Conservation (phyloP, 1,284 basidiomycete genomes). For the Cryptococcus amylolentus region DNA sequence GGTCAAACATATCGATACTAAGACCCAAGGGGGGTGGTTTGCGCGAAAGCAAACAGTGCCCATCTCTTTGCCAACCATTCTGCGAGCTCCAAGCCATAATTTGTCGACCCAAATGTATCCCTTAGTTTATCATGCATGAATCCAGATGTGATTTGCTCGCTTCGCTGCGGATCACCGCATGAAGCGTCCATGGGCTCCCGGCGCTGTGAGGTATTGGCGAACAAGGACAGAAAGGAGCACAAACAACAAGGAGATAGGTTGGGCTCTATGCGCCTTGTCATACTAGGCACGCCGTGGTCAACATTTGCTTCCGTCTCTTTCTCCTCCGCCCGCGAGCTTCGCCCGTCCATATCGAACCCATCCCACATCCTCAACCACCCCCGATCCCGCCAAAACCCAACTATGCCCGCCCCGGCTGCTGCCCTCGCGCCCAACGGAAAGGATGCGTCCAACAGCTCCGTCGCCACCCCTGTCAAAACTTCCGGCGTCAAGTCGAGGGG, state of each 20-base stretch:
- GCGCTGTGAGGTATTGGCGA: no score
- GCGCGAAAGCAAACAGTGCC: no score
- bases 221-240: neutral
- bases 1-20: slow-evolving; percentile 8
- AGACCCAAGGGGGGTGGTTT: no score
- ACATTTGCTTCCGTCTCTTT: slow-evolving; percentile 3
- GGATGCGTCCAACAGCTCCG: slow-evolving; percentile 22
- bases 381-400: neutral
- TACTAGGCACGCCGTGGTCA: slow-evolving; percentile 1
- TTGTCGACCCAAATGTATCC: neutral
- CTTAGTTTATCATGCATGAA: neutral
- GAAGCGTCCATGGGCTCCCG: neutral
- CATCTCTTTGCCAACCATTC: no score
- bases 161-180: neutral
- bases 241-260: neutral
- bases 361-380: neutral
- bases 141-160: neutral
- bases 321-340: neutral
- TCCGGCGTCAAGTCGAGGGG: slow-evolving; percentile 39
- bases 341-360: neutral
- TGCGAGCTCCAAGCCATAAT: no score
- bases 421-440: slow-evolving; percentile 14
- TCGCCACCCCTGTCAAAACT: slow-evolving; percentile 22
- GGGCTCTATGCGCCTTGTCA: neutral
- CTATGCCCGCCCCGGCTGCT: slow-evolving; percentile 2